A percentile compares a stretch with the other conserved stretches of the same genome.
These are phyloP conservation scores for Voacanga thouarsii DNA, from an alignment of 257 asterid genomes.

Conservation along the genomic window DNA sequence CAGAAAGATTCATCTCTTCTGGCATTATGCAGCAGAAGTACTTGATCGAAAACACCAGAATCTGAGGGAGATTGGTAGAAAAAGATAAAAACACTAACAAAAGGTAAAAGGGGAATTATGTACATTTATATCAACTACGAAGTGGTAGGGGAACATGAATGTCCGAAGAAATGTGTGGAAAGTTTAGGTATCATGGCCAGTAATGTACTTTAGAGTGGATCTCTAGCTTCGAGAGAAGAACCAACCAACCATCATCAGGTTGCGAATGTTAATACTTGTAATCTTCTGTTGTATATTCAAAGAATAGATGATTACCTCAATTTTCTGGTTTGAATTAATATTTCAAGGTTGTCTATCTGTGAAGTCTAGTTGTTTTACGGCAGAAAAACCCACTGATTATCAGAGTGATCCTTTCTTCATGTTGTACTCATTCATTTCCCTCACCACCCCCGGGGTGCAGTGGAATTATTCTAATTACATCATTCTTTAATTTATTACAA, in stretches of 20 bases:
- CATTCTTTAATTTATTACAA: not conserved
- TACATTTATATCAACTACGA: constrained; percentile 34
- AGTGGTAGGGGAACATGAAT: constrained; percentile 27
- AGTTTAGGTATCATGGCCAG: constrained; percentile 40
- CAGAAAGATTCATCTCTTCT: constrained; percentile 64
- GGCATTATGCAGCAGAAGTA: constrained; percentile 21
- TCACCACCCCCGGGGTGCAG: no score
- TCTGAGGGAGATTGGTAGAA: not conserved
- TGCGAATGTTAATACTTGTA: constrained; percentile 9
- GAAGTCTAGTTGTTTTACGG: not conserved
- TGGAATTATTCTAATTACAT: no score
- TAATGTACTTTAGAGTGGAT: constrained; percentile 26
- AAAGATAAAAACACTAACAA: constrained; percentile 19
- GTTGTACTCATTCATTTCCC: no score
- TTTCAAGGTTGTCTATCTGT: no score
- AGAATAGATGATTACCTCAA: not conserved
- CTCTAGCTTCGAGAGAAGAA: constrained; percentile 37
- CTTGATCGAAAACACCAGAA: not conserved
- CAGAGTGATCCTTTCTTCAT: no score
- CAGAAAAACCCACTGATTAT: not conserved
- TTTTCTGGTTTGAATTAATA: not conserved
- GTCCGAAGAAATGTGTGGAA: constrained; percentile 48
- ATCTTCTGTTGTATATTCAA: not conserved
- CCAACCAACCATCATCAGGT: constrained; percentile 28
- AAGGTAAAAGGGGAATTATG: constrained; percentile 39